Conservation (phyloP, 2,329 filamentous ascomycete species). For the Pyrenophora graminea region DNA sequence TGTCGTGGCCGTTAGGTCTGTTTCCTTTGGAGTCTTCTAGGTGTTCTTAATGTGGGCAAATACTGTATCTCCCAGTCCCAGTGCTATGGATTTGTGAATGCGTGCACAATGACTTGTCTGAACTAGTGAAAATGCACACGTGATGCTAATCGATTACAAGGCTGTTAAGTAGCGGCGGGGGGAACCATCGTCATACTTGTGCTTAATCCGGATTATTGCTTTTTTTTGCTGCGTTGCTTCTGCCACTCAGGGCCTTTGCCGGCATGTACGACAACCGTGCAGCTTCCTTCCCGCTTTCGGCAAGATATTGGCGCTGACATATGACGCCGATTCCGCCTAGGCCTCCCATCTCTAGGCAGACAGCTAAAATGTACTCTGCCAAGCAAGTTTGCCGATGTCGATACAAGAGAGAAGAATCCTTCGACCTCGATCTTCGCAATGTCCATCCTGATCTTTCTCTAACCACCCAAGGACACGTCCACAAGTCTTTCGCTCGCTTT, state of each 20-base stretch:
- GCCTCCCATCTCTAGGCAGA: conserved; percentile 18
- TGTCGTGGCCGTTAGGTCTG: conserved; percentile 35
- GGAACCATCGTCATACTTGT: too few species aligned
- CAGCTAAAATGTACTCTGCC: conserved; percentile 4
- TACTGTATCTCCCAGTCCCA: conserved; percentile 16
- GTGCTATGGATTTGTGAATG: background rate
- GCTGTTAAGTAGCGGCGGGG: too few species aligned
- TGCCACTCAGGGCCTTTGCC: conserved; percentile 3
- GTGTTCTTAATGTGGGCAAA: conserved; percentile 36
- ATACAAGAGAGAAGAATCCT: background rate
- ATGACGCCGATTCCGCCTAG: conserved; percentile 6
- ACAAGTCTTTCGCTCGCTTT: background rate
- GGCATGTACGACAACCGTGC: conserved; percentile 1
- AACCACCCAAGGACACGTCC: background rate
- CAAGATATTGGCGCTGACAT: conserved; percentile 14
- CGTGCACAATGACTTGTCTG: background rate
- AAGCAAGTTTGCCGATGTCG: too few species aligned
- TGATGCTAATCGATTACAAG: too few species aligned
- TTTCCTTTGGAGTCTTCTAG: conserved; percentile 27
- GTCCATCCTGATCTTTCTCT: background rate
- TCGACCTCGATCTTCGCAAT: background rate
- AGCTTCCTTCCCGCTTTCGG: conserved; percentile 8
- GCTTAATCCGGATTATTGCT: too few species aligned
- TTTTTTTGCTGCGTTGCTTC: background rate
- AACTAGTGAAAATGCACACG: too few species aligned